phyloP scores from a whole-genome alignment of 345 rosid genomes.

The Excoecaria agallocha region DNA sequence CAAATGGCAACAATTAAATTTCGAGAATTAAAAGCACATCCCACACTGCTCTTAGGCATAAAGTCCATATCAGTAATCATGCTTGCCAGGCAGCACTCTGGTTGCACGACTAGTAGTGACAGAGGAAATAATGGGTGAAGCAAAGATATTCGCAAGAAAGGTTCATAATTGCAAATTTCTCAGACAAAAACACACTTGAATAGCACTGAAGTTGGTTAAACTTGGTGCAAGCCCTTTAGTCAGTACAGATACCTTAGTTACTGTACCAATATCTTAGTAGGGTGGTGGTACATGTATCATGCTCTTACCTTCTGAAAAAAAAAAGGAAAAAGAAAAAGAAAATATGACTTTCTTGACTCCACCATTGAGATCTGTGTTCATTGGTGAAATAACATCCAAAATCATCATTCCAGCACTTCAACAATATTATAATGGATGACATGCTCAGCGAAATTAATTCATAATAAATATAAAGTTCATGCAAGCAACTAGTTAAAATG shows the following conservation, averaged over 20 bases:
- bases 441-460: neutral
- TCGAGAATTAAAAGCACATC: neutral
- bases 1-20: neutral
- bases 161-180: neutral
- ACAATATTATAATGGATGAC: neutral
- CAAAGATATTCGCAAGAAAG: neutral
- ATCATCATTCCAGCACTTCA: neutral
- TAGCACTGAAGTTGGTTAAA: neutral
- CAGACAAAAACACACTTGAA: neutral
- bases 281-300: too few relatives aligned
- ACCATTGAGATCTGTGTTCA: neutral
- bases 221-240: too few relatives aligned
- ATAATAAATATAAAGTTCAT: neutral
- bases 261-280: too few relatives aligned
- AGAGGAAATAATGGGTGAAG: neutral
- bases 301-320: neutral
- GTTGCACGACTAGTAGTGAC: neutral
- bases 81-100: neutral
- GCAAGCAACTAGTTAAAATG: conserved; percentile 22
- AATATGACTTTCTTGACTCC: neutral
- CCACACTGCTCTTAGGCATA: neutral
- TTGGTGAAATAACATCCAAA: neutral
- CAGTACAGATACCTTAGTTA: too few relatives aligned
- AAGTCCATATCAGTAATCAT: neutral
- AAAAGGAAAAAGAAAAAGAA: neutral